Base-by-base conservation (phyloP, 208 protist species). In the Herpetomonas tarakana region DNA sequence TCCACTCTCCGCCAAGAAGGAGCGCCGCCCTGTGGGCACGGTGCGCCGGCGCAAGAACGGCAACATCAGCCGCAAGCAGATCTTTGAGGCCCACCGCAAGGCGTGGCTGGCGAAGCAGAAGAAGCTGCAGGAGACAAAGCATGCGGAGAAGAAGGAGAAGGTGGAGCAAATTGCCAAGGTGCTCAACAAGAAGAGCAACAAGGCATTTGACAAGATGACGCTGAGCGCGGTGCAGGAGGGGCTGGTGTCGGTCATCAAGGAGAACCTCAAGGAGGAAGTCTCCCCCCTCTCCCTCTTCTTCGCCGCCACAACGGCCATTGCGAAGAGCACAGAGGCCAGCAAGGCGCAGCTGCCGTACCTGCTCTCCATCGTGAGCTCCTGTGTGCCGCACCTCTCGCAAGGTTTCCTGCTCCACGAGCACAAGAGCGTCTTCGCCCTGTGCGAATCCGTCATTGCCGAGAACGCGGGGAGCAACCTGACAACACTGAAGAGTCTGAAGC, bases 281-380 rank as follows among this genome's bases (percentile, higher is more conserved):
- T 82, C 67, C 29, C 85, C 88, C 3, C 77, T 92, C 2, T 81
- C 88, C 11, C 72, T 94, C 41, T 92, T 91, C 71, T 90, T 94
- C 75, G 80, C 70, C 16, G 80, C 88, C 50, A 84, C 67, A 52
- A 89, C 86, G 0, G 83, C 88, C 0, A 62, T 88, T 2, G 74
- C 77, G 16, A 75, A 72, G 51, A 59, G 76, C 11, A 68, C 79
- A 1, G 85, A 94, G n/a, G 50, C 49, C 26, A 35, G 18, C 26
- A 82, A 79, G 59, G 75, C 84, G 24, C 83, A 93, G 38, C 65
- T 88, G 38, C 83, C 88, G 3, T 94, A 94, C 61, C 64, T 94
- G 38, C 76, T 94, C 19, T 71, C 85, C 28, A 92, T 94, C 38
- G 57, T 88, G 35, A 75, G 79, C 3, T 85, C 81, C 18, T 94